Conservation (phyloP, 345 rosid genomes). For the Rubroshorea leprosula region DNA sequence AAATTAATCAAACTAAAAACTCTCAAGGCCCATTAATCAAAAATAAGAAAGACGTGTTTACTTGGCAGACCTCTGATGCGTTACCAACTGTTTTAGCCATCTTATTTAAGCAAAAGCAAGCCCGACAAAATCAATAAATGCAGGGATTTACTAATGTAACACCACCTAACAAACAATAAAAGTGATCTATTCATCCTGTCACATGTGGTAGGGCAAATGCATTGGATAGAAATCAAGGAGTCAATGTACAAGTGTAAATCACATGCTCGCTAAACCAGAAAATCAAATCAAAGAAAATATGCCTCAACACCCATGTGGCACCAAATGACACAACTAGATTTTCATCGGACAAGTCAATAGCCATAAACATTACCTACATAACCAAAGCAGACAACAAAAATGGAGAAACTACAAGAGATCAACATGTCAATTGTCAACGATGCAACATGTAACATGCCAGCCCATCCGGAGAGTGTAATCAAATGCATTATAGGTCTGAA, state of each 20-base stretch:
- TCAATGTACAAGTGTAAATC: not conserved
- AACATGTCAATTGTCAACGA: slow-evolving; percentile 3
- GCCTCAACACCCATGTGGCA: not conserved
- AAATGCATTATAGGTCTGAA: slow-evolving; percentile 7
- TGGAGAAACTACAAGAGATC: not conserved
- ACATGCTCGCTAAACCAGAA: slow-evolving; percentile 2
- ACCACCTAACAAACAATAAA: too few species aligned
- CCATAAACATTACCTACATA: not conserved
- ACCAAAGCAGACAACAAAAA: slow-evolving; percentile 3
- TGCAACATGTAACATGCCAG: not conserved
- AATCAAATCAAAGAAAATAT: not conserved
- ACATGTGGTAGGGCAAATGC: not conserved
- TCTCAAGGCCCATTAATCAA: too few species aligned
- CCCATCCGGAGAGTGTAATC: not conserved
- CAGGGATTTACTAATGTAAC: too few species aligned
- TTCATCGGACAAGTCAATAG: not conserved
- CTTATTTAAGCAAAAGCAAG: not conserved
- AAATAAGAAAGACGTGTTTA: not conserved
- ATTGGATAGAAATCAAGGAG: too few species aligned
- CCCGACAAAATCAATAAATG: not conserved
- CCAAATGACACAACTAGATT: not conserved
- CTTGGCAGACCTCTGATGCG: not conserved
- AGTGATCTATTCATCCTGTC: not conserved
- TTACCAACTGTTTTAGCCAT: not conserved
- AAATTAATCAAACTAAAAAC: too few species aligned